Evolutionary conservation across 2,329 filamentous ascomycete genomes (phyloP).

Genomic region (Xylariaceae sp.): DNA sequence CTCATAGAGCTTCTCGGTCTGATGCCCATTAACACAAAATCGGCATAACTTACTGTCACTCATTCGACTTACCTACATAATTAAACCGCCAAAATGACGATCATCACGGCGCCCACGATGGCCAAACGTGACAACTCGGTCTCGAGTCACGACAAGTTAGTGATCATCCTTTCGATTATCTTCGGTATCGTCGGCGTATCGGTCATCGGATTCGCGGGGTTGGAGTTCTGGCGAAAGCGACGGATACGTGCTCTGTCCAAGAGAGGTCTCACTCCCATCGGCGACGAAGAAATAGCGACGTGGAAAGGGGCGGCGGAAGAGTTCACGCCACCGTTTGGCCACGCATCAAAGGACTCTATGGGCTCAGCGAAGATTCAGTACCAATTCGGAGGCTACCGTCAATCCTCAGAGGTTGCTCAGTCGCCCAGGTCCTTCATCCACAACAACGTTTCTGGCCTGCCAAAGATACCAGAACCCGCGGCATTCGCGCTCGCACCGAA

Average conservation of each 20-base stretch:
- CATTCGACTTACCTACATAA: background rate
- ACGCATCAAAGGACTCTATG: slow-evolving; percentile 36
- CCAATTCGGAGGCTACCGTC: slow-evolving; percentile 33
- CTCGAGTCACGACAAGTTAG: slow-evolving; percentile 37
- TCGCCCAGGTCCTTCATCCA: slow-evolving; percentile 34
- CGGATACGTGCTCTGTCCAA: slow-evolving; percentile 42
- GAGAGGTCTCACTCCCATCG: slow-evolving; percentile 55
- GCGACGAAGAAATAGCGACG: slow-evolving; percentile 60
- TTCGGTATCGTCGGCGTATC: slow-evolving; percentile 43
- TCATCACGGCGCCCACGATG: slow-evolving; percentile 17
- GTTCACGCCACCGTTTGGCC: slow-evolving; percentile 24
- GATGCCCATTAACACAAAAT: background rate
- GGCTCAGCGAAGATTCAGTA: slow-evolving; percentile 47
- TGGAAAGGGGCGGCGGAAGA: slow-evolving; percentile 45
- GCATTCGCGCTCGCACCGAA: slow-evolving; percentile 57
- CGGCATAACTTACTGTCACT: background rate
- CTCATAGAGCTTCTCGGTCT: slow-evolving; percentile 6
- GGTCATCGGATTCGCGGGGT: slow-evolving; percentile 34
- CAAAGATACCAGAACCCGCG: slow-evolving; percentile 41
- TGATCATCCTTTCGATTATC: slow-evolving; percentile 48
- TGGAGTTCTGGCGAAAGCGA: slow-evolving; percentile 38
- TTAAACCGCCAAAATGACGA: background rate
- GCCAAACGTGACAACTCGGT: slow-evolving; percentile 15
- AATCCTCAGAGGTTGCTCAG: slow-evolving; percentile 29
- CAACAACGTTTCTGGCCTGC: slow-evolving; percentile 40